Conservation (phyloP, 495 filamentous ascomycete genomes). For the Mycothermus thermophilus region DNA sequence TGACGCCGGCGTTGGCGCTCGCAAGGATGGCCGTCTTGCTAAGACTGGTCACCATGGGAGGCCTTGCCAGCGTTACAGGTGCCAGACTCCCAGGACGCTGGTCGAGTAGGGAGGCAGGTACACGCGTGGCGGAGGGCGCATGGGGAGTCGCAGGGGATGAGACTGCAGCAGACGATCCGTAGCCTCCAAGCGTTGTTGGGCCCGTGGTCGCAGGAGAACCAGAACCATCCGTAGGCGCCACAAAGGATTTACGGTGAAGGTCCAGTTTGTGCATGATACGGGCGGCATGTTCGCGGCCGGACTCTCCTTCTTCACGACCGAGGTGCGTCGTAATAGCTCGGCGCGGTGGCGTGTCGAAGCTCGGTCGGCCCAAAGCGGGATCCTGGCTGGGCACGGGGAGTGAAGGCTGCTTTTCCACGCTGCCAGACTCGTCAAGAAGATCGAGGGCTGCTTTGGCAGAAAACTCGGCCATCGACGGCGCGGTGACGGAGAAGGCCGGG, state of each 20-base stretch:
- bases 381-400: constrained; percentile 57
- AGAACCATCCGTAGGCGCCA: constrained; percentile 23
- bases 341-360: constrained; percentile 49
- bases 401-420: constrained; percentile 45
- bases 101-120: constrained; percentile 18
- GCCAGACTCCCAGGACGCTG: constrained; percentile 51
- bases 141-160: constrained; percentile 12
- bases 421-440: constrained; percentile 42
- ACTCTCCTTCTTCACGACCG: constrained; percentile 46
- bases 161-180: constrained; percentile 14
- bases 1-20: constrained; percentile 51
- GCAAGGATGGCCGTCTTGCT: constrained; percentile 76
- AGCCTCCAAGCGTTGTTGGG: constrained; percentile 17
- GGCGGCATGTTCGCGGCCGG: constrained; percentile 61
- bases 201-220: constrained; percentile 22
- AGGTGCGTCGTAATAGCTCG: constrained; percentile 30
- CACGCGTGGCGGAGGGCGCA: too few relatives aligned
- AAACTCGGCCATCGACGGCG: constrained; percentile 77
- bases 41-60: constrained; percentile 74
- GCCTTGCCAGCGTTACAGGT: constrained; percentile 67
- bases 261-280: constrained; percentile 88
- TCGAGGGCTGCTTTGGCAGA: constrained; percentile 63
- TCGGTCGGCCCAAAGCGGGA: constrained; percentile 41
- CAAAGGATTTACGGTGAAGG: constrained; percentile 65
- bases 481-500: constrained; percentile 84